These are phyloP conservation scores for Besnoitia besnoiti DNA, from an alignment of 169 alveolate genomes.

Conservation along the genomic window DNA sequence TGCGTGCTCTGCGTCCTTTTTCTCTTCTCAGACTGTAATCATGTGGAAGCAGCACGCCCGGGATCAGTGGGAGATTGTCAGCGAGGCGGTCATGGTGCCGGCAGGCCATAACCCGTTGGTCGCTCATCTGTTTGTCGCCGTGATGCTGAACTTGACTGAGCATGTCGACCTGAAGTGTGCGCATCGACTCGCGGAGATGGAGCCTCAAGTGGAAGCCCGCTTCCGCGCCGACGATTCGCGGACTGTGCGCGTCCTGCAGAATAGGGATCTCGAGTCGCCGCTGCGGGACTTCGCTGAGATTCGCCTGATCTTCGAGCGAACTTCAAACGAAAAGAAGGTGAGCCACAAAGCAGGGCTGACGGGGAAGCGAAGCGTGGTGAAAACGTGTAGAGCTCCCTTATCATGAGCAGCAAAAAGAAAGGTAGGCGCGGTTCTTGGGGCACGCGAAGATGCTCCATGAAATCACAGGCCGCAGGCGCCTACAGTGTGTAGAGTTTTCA, in stretches of 20 bases:
- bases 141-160: not conserved
- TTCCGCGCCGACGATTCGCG: not conserved
- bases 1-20: not conserved
- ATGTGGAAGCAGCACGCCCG: not conserved
- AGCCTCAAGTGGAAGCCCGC: slow-evolving; percentile 9
- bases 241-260: not conserved
- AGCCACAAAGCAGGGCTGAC: not conserved
- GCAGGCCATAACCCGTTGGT: not conserved
- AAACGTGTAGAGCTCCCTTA: too few relatives aligned
- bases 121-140: not conserved
- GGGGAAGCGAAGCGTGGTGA: not conserved
- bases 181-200: not conserved
- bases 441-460: too few relatives aligned
- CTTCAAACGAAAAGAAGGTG: not conserved
- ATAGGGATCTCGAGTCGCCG: not conserved
- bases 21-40: not conserved
- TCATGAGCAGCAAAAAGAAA: too few relatives aligned
- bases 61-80: not conserved
- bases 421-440: too few relatives aligned
- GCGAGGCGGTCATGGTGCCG: not conserved
- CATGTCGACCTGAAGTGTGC: not conserved
- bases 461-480: too few relatives aligned
- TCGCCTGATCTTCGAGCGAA: not conserved
- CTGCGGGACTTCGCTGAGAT: not conserved
- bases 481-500: too few relatives aligned